Evolutionary conservation across 495 filamentous ascomycete genomes (phyloP).

Genomic region (Beverwykella pulmonaria): DNA sequence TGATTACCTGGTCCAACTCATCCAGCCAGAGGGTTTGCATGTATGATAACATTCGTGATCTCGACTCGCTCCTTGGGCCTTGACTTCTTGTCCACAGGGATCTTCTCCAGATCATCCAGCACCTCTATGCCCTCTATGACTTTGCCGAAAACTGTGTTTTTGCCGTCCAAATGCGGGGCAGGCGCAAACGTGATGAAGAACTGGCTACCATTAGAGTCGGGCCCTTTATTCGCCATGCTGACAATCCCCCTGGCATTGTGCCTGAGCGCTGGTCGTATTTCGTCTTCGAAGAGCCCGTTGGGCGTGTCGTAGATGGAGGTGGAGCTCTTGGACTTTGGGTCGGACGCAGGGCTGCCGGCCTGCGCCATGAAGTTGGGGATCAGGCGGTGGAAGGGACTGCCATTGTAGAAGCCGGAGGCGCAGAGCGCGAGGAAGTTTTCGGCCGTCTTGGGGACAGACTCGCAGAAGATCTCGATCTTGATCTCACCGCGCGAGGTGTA

Average conservation of each 20-base stretch:
- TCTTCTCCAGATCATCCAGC: conserved; percentile 73
- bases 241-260: conserved; percentile 88
- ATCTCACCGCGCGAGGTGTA: conserved; percentile 89
- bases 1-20: conserved; percentile 3
- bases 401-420: conserved; percentile 83
- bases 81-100: conserved; percentile 89
- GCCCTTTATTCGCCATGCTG: conserved; percentile 88
- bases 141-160: conserved; percentile 92
- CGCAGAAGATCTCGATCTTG: conserved; percentile 96
- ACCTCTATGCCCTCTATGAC: conserved; percentile 67
- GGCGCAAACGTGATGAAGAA: conserved; percentile 89
- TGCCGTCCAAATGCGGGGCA: conserved; percentile 89
- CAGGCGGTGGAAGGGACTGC: conserved; percentile 84
- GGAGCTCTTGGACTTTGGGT: conserved; percentile 69
- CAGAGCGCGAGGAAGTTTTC: conserved; percentile 97
- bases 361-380: conserved; percentile 93
- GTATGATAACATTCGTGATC: conserved; percentile 79
- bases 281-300: conserved; percentile 76
- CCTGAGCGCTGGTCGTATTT: conserved; percentile 80
- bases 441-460: conserved; percentile 81
- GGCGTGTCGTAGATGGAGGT: conserved; percentile 75
- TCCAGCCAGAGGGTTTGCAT: conserved; percentile 89
- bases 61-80: conserved; percentile 70
- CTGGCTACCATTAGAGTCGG: conserved; percentile 87
- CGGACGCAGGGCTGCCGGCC: conserved; percentile 72